Evolutionary conservation across 31 red algal species (phyloP).

Genomic region (Endocladia muricata): DNA sequence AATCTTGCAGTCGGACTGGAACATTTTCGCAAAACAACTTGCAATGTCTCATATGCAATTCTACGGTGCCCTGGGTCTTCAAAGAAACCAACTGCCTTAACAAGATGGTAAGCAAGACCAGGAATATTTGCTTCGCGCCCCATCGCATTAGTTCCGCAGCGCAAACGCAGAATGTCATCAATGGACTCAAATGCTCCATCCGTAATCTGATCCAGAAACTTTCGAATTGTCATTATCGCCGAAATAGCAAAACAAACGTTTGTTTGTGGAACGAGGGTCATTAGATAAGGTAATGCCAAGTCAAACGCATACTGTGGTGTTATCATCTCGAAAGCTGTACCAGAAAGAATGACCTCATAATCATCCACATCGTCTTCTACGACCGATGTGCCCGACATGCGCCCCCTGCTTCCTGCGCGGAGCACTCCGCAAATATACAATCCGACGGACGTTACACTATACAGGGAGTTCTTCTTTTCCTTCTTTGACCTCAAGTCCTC

Average conservation of each 20-base stretch:
- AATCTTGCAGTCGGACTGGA: slow-evolving; percentile 30
- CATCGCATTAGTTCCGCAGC: slow-evolving; percentile 10
- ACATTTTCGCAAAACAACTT: slow-evolving; percentile 28
- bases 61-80: slow-evolving; percentile 58
- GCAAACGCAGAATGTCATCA: slow-evolving; percentile 41
- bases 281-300: slow-evolving; percentile 40
- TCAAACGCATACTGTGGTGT: slow-evolving; percentile 36
- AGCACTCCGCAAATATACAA: slow-evolving; percentile 43
- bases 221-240: slow-evolving; percentile 25
- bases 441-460: slow-evolving; percentile 31
- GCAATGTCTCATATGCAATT: slow-evolving; percentile 54
- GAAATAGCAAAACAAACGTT: slow-evolving; percentile 12
- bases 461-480: slow-evolving; percentile 43
- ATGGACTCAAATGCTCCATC: slow-evolving; percentile 6
- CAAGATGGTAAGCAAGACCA: slow-evolving; percentile 38
- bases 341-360: slow-evolving; percentile 21
- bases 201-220: slow-evolving; percentile 37
- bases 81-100: slow-evolving; percentile 19
- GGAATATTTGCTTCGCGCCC: slow-evolving; percentile 38
- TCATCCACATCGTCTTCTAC: not conserved
- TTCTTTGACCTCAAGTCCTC: slow-evolving; percentile 32
- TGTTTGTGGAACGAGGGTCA: slow-evolving; percentile 33
- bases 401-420: slow-evolving; percentile 22
- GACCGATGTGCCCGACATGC: not conserved
- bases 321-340: slow-evolving; percentile 46